These are phyloP conservation scores for Amanita inopinata DNA, from an alignment of 768 basidiomycete species.

Conservation along the genomic window DNA sequence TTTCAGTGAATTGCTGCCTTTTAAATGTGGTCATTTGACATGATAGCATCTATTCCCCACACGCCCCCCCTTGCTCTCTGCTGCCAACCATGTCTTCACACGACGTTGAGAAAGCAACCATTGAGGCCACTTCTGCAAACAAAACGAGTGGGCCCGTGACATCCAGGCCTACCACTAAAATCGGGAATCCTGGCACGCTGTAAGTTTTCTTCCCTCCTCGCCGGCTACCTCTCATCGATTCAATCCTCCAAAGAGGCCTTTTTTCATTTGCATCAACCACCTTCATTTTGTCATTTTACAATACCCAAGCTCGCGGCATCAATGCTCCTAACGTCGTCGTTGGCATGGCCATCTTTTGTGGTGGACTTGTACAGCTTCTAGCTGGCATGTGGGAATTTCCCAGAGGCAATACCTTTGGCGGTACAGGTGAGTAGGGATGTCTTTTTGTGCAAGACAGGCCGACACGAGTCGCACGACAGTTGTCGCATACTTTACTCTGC, in stretches of 20 bases:
- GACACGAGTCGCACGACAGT: too few species aligned
- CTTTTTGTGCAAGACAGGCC: slow-evolving; percentile 33
- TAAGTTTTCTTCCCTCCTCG: slow-evolving; percentile 17
- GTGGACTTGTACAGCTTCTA: slow-evolving; percentile 77
- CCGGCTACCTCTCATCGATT: slow-evolving; percentile 5
- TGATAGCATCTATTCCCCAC: too few species aligned
- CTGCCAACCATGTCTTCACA: slow-evolving; percentile 10
- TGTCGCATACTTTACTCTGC: too few species aligned
- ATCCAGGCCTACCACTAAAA: slow-evolving; percentile 23
- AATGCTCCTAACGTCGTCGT: slow-evolving; percentile 58
- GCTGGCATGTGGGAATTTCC: slow-evolving; percentile 89
- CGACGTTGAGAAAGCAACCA: slow-evolving; percentile 17
- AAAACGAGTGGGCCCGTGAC: too few species aligned
- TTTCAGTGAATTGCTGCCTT: too few species aligned
- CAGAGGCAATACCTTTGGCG: slow-evolving; percentile 60
- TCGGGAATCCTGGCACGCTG: slow-evolving; percentile 58
- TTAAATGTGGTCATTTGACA: too few species aligned
- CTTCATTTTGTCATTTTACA: slow-evolving; percentile 69
- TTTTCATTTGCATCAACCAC: slow-evolving; percentile 82
- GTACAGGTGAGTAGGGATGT: slow-evolving; percentile 50
- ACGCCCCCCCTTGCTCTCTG: background rate
- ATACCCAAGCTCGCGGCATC: slow-evolving; percentile 47
- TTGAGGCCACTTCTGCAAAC: too few species aligned
- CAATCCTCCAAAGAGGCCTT: slow-evolving; percentile 43
- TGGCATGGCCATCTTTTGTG: slow-evolving; percentile 80